Base-by-base conservation (phyloP, 768 basidiomycete genomes). In the Steccherinum ochraceum region DNA sequence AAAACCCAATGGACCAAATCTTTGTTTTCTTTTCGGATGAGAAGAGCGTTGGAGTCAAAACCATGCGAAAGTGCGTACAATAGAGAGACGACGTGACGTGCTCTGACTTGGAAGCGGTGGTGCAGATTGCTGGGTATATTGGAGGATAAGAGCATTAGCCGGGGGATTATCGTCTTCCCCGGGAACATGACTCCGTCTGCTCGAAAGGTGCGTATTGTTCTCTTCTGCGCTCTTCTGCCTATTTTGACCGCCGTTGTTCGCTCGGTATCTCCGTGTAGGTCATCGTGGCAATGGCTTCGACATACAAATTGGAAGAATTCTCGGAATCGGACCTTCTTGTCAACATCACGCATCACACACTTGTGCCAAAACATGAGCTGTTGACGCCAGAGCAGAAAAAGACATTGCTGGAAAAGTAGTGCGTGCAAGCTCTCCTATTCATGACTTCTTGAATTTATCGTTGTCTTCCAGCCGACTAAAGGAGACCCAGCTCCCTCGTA, bases 21-120 rank as follows among this genome's bases (percentile, higher is more conserved):
- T 98, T 90, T 60, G 75, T 98, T 18, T 97, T 89, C 67, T 99
- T 95, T 69, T 84, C 92, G n/a, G 93, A 94, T 43, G 96, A 98
- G 69, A 80, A 75, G 67, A 92, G 90, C 61, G 96, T 98, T 5
- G 91, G 93, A 52, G 93, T 98, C 41, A 95, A 96, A 69, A 92
- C 93, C 3, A 97, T 98, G 92, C 77, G 93, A 72, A 95, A 93
- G 95, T 96, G 66, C 49, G 86, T 75, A 20, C n/a, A n/a, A n/a
- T n/a, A n/a, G 4, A 7, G 39, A n/a, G n/a, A n/a, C n/a, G 35
- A 18, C n/a, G 13, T 46, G 7, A 30, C 4, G 4, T n/a, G n/a
- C n/a, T n/a, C n/a, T n/a, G n/a, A n/a, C n/a, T n/a, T 35, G 30
- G 16, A 16, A 16, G 7, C 13, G n/a, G 16, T 20, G 30, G n/a